Percentiles rank a stretch among this genome's conserved stretches.
phyloP scores from a whole-genome alignment of 2,329 filamentous ascomycete genomes.

The Sporothrix euskadiensis region DNA sequence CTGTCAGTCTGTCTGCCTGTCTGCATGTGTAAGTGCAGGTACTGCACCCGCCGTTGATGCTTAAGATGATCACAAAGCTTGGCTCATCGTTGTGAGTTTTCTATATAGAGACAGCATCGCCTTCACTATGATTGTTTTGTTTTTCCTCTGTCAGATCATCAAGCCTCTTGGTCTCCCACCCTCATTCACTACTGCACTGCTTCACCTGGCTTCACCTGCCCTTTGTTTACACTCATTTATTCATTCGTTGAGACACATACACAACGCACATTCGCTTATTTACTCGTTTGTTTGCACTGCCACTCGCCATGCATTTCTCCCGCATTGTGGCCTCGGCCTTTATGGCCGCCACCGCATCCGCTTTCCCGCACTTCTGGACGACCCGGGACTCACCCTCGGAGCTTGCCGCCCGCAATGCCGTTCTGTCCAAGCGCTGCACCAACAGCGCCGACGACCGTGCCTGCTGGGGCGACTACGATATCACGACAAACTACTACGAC shows the following conservation, averaged over 20 bases:
- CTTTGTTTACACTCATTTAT: conserved; percentile 3
- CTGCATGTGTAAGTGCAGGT: neutral
- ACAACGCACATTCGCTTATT: neutral
- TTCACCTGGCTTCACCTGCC: neutral
- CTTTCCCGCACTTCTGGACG: conserved; percentile 14
- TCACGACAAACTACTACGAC: conserved; percentile 35
- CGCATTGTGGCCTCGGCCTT: conserved; percentile 23
- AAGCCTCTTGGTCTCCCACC: conserved; percentile 19
- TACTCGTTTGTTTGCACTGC: neutral
- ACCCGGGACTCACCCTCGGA: neutral
- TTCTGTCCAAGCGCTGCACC: conserved; percentile 3
- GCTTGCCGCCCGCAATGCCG: neutral
- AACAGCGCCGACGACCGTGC: conserved; percentile 21
- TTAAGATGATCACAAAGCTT: neutral
- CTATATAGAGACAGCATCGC: neutral
- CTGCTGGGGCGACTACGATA: conserved; percentile 33
- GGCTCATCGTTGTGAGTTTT: neutral
- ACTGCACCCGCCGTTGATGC: neutral
- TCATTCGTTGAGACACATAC: neutral
- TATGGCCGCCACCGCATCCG: conserved; percentile 9
- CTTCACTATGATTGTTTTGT: neutral
- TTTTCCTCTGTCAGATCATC: neutral
- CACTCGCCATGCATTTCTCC: conserved; percentile 2
- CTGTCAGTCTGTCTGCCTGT: neutral
- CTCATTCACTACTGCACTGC: neutral